These are phyloP conservation scores for Simmondsia chinensis DNA, from an alignment of 148 eudicot genomes.

Conservation along the genomic window DNA sequence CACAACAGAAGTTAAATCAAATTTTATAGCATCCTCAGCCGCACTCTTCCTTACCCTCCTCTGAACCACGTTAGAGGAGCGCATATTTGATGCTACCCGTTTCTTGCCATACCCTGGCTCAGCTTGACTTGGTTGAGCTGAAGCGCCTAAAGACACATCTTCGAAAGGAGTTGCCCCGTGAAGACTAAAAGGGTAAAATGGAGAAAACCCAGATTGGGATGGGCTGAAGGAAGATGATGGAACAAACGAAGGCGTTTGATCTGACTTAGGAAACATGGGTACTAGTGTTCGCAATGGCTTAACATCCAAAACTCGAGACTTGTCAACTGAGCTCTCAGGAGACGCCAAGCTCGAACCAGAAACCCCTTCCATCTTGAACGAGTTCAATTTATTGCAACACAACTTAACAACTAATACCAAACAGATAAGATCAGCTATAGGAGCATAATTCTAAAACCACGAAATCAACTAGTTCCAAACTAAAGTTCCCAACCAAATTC, in stretches of 20 bases:
- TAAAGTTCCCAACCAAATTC: too few relatives aligned
- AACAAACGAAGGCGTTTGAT: constrained; percentile 53
- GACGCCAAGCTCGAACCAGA: constrained; percentile 22
- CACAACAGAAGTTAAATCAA: constrained; percentile 26
- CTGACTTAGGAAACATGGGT: constrained; percentile 52
- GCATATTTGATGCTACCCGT: constrained; percentile 18
- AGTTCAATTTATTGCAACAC: too few relatives aligned
- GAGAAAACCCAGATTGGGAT: constrained; percentile 39
- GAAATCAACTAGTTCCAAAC: too few relatives aligned
- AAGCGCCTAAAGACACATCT: constrained; percentile 51
- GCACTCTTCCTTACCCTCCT: constrained; percentile 12
- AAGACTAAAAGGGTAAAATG: constrained; percentile 40
- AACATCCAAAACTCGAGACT: constrained; percentile 53
- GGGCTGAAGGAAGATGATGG: constrained; percentile 44
- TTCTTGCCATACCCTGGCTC: too few relatives aligned
- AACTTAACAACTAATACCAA: too few relatives aligned
- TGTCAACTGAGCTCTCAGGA: constrained; percentile 27
- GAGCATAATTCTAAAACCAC: too few relatives aligned
- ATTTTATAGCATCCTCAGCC: constrained; percentile 16
- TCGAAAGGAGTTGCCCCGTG: constrained; percentile 2
- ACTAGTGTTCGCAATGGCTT: constrained; percentile 53
- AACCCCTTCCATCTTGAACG: constrained; percentile 30
- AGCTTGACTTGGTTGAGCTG: too few relatives aligned
- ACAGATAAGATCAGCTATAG: too few relatives aligned
- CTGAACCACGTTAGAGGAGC: constrained; percentile 22